Conservation (phyloP, 768 basidiomycete species). For the Boletus pseudopeckii region DNA sequence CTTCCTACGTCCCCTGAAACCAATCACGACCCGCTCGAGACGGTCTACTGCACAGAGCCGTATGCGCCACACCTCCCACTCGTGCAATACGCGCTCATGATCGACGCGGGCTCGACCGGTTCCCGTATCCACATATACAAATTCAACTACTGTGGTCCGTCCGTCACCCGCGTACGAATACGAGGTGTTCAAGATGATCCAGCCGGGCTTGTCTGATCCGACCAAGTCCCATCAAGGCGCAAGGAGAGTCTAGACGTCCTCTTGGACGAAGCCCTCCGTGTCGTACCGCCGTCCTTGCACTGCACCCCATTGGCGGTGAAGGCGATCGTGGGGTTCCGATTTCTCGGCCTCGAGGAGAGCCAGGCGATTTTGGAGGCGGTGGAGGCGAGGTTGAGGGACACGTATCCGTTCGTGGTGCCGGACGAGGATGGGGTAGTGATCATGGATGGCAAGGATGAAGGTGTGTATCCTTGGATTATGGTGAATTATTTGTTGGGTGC, state of each 20-base stretch:
- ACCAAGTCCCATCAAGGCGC: conserved; percentile 59
- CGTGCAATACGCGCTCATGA: conserved; percentile 93
- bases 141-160: conserved; percentile 86
- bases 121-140: conserved; percentile 99
- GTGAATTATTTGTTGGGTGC: conserved; percentile 87
- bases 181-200: conserved; percentile 83
- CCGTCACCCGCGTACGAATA: conserved; percentile 81
- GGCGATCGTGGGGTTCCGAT: conserved; percentile 84
- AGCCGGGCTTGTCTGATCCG: conserved; percentile 76
- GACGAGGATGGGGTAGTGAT: conserved; percentile 68
- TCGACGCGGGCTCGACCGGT: conserved; percentile 97
- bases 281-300: conserved; percentile 63
- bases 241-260: conserved; percentile 77
- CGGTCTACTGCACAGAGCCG: conserved; percentile 66
- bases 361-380: conserved; percentile 76
- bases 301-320: conserved; percentile 92
- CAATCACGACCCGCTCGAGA: conserved; percentile 71
- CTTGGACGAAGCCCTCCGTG: conserved; percentile 72
- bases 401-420: conserved; percentile 69
- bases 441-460: conserved; percentile 96
- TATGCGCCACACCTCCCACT: conserved; percentile 48
- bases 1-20: conserved; percentile 59
- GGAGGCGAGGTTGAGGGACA: conserved; percentile 47
- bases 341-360: conserved; percentile 62
- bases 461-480: conserved; percentile 98